Percentiles rank a stretch among this genome's conserved stretches.
These are phyloP conservation scores for Allodekkera sacchari DNA, from an alignment of 805 yeast genomes.

Conservation along the genomic window DNA sequence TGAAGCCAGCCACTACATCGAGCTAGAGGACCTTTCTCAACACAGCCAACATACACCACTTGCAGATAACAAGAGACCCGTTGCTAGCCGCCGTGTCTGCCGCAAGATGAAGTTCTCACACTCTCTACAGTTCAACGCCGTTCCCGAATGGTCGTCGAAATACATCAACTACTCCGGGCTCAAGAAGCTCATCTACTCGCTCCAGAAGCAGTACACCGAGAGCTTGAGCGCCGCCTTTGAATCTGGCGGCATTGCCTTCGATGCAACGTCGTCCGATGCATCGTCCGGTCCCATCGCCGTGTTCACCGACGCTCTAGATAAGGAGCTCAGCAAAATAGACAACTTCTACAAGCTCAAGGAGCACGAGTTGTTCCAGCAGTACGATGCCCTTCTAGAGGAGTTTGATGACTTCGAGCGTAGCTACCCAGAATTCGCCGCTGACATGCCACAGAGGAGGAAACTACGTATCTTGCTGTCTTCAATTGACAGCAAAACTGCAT, in stretches of 20 bases:
- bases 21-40: too few relatives aligned
- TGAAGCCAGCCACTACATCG: too few relatives aligned
- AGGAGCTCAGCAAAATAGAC: conserved; percentile 70
- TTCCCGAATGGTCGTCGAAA: conserved; percentile 94
- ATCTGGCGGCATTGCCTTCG: conserved; percentile 22
- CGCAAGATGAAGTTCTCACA: conserved; percentile 85
- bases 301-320: conserved; percentile 68
- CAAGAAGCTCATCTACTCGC: conserved; percentile 73
- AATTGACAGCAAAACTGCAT: neutral
- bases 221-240: conserved; percentile 14
- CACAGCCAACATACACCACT: too few relatives aligned
- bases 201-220: conserved; percentile 56
- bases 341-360: conserved; percentile 66
- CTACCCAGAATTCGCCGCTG: conserved; percentile 16
- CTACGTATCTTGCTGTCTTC: conserved; percentile 10
- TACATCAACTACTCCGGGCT: conserved; percentile 85
- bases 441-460: conserved; percentile 8
- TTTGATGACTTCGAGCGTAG: conserved; percentile 49
- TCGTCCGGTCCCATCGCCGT: conserved; percentile 41
- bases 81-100: too few relatives aligned
- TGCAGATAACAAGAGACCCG: too few relatives aligned
- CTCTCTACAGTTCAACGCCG: conserved; percentile 92
- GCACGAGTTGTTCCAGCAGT: conserved; percentile 40
- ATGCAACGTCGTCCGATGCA: conserved; percentile 24
- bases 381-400: conserved; percentile 52